Evolutionary conservation across 1,284 basidiomycete genomes (phyloP).

Genomic region (Apiotrichum domesticum): DNA sequence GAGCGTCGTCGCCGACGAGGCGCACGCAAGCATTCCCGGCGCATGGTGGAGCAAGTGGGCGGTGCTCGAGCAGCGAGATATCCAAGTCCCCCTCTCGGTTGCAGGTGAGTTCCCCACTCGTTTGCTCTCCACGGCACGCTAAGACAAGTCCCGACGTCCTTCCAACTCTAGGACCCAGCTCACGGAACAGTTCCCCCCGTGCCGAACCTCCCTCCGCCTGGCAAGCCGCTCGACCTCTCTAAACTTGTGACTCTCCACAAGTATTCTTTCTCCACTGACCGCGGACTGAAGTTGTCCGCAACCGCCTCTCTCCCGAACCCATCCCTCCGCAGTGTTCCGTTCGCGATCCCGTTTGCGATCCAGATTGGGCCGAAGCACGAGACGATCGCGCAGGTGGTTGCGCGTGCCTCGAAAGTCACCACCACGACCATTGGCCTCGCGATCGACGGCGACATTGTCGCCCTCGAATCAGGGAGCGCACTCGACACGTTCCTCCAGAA

Average conservation of each 20-base stretch:
- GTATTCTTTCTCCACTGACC: slow-evolving; percentile 31
- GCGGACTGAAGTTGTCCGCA: slow-evolving; percentile 28
- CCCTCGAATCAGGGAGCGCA: slow-evolving; percentile 11
- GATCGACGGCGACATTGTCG: slow-evolving; percentile 31
- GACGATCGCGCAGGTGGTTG: slow-evolving; percentile 37
- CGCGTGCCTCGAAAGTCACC: slow-evolving; percentile 6
- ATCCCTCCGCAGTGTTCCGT: slow-evolving; percentile 26
- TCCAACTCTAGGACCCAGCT: slow-evolving; percentile 6
- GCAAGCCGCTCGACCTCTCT: slow-evolving; percentile 34
- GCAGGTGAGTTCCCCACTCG: slow-evolving; percentile 29
- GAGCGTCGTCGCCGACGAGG: slow-evolving; percentile 20
- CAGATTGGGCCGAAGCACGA: slow-evolving; percentile 18
- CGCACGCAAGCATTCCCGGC: slow-evolving; percentile 18
- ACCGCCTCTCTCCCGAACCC: slow-evolving; percentile 34
- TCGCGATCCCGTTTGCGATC: slow-evolving; percentile 39
- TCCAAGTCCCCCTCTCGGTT: slow-evolving; percentile 25
- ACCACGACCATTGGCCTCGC: slow-evolving; percentile 21
- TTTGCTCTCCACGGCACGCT: not conserved
- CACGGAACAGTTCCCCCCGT: slow-evolving; percentile 33
- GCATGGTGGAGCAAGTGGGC: slow-evolving; percentile 29
- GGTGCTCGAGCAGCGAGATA: slow-evolving; percentile 19
- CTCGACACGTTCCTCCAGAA: slow-evolving; percentile 37
- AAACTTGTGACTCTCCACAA: slow-evolving; percentile 32
- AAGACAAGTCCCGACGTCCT: slow-evolving; percentile 7
- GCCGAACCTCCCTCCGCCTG: slow-evolving; percentile 38